A percentile compares a stretch with the other conserved stretches of the same genome.
Evolutionary conservation across 768 basidiomycete species (phyloP).

Genomic region (Russula sp.): DNA sequence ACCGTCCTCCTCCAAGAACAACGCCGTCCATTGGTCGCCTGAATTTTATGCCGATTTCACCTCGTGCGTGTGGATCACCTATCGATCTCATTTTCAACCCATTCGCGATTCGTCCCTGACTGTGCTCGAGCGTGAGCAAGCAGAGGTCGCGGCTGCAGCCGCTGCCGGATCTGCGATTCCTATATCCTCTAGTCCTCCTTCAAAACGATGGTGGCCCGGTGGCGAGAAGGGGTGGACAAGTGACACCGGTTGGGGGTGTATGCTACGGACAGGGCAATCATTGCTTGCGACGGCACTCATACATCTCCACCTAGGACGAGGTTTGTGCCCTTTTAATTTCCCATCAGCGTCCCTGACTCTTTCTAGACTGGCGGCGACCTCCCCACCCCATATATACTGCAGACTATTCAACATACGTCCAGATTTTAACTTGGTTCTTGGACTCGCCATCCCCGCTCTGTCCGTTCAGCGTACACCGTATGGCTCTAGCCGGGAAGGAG

Average conservation of each 20-base stretch:
- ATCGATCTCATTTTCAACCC: constrained; percentile 81
- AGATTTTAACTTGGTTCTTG: constrained; percentile 91
- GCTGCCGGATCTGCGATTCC: neutral
- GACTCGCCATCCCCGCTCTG: constrained; percentile 81
- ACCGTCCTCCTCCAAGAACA: constrained; percentile 34
- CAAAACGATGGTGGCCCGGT: constrained; percentile 60
- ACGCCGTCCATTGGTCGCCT: constrained; percentile 57
- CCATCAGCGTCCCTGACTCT: constrained; percentile 11
- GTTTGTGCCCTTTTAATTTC: constrained; percentile 40
- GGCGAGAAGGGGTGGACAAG: constrained; percentile 80
- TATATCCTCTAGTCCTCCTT: constrained; percentile 42
- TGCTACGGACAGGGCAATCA: constrained; percentile 85
- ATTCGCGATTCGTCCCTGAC: constrained; percentile 63
- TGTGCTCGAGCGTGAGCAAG: constrained; percentile 39
- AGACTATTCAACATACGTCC: constrained; percentile 83
- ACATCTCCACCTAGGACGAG: constrained; percentile 69
- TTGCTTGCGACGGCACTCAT: constrained; percentile 78
- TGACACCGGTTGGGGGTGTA: constrained; percentile 90
- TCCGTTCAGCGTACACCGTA: constrained; percentile 94
- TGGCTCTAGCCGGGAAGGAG: constrained; percentile 93
- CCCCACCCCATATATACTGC: constrained; percentile 54
- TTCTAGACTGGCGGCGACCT: constrained; percentile 81
- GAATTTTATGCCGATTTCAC: constrained; percentile 88
- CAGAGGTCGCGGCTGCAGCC: constrained; percentile 33
- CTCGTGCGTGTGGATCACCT: constrained; percentile 87